Conservation (phyloP, 1,284 basidiomycete genomes). For the Ustilago curta region DNA sequence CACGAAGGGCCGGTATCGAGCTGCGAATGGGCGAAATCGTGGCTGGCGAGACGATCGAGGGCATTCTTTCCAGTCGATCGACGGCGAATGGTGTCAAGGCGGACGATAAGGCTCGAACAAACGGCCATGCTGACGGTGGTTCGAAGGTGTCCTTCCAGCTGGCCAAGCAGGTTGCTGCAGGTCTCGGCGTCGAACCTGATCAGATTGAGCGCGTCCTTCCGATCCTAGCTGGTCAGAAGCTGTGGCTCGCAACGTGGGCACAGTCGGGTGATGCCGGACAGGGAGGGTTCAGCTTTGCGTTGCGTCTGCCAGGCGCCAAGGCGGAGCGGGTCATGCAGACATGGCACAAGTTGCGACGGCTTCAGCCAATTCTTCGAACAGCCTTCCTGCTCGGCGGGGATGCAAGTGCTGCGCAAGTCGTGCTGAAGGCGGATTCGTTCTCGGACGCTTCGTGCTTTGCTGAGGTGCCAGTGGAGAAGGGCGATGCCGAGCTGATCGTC, state of each 20-base stretch:
- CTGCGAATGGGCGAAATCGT: constrained; percentile 57
- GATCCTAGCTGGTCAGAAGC: constrained; percentile 54
- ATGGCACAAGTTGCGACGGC: constrained; percentile 47
- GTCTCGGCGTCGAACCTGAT: constrained; percentile 19
- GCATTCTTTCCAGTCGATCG: constrained; percentile 23
- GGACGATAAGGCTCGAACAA: constrained; percentile 16
- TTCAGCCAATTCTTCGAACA: constrained; percentile 59
- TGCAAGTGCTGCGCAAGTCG: constrained; percentile 42
- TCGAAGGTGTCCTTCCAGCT: constrained; percentile 4
- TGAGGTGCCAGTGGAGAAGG: constrained; percentile 6
- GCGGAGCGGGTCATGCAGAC: constrained; percentile 25
- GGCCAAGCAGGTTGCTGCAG: constrained; percentile 18
- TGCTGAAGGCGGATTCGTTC: constrained; percentile 14
- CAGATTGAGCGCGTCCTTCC: constrained; percentile 52
- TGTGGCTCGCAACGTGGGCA: constrained; percentile 50
- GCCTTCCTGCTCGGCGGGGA: constrained; percentile 39
- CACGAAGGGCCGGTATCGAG: constrained; percentile 42
- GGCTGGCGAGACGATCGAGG: constrained; percentile 46
- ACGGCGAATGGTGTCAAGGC: constrained; percentile 12
- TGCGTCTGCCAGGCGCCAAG: constrained; percentile 25
- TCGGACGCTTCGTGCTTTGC: constrained; percentile 4
- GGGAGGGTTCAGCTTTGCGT: constrained; percentile 57
- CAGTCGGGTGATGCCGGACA: constrained; percentile 13
- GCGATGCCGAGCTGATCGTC: constrained; percentile 1
- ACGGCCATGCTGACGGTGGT: neutral